Evolutionary conservation across 2,329 filamentous ascomycete genomes (phyloP).

Genomic region (Chrysosporium keratinophilum): DNA sequence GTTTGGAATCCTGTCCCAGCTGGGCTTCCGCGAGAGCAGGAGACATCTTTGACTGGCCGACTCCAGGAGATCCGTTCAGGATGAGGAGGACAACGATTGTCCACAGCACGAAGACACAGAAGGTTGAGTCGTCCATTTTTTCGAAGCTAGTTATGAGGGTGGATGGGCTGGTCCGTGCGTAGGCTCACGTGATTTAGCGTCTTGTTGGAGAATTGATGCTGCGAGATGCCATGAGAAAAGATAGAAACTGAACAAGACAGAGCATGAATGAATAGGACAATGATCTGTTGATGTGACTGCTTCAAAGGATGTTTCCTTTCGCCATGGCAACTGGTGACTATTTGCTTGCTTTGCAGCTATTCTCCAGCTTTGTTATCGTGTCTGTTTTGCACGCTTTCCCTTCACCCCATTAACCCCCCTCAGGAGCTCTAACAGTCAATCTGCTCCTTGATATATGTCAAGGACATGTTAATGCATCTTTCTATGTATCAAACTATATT

Average conservation of each 20-base stretch:
- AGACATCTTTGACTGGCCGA: background rate
- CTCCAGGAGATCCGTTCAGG: background rate
- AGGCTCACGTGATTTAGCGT: constrained; percentile 8
- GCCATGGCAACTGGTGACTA: background rate
- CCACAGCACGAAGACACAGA: background rate
- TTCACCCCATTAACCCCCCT: too few relatives aligned
- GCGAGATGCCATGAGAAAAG: background rate
- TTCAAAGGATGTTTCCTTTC: background rate
- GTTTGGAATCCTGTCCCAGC: constrained; percentile 27
- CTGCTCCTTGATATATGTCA: too few relatives aligned
- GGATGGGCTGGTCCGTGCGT: constrained; percentile 6
- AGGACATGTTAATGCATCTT: too few relatives aligned
- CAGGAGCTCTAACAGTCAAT: too few relatives aligned
- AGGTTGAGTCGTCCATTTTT: background rate
- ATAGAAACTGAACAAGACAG: background rate
- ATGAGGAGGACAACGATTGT: background rate
- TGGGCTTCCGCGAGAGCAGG: constrained; percentile 18
- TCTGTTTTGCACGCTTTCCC: too few relatives aligned
- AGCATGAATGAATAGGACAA: background rate
- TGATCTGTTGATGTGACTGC: background rate
- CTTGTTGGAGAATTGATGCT: background rate
- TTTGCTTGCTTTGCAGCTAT: background rate
- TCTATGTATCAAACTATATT: too few relatives aligned
- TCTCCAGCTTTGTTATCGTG: too few relatives aligned
- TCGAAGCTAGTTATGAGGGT: background rate